Percentiles rank a stretch among this genome's conserved stretches.
These are phyloP conservation scores for Recurvomyces mirabilis DNA, from an alignment of 495 filamentous ascomycete species.

Conservation along the genomic window DNA sequence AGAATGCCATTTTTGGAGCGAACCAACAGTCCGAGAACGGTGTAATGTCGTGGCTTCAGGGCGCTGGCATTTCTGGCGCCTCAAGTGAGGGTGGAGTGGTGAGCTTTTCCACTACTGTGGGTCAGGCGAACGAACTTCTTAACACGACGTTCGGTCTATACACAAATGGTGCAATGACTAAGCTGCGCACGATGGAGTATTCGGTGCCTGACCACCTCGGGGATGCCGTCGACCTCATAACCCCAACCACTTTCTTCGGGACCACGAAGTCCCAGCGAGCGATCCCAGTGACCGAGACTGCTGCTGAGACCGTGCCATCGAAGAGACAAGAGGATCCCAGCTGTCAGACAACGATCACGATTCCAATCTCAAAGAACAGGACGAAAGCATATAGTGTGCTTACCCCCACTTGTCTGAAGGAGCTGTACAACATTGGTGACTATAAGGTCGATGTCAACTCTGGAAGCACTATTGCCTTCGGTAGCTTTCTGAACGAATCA, in stretches of 20 bases:
- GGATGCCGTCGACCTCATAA: conserved; percentile 44
- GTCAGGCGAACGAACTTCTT: conserved; percentile 27
- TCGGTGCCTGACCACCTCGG: conserved; percentile 48
- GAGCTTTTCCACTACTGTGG: conserved; percentile 27
- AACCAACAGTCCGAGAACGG: conserved; percentile 16
- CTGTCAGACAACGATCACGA: conserved; percentile 6
- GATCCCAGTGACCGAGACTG: neutral
- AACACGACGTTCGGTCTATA: conserved; percentile 28
- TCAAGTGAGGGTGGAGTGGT: conserved; percentile 28
- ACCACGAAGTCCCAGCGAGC: conserved; percentile 24
- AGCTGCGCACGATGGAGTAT: conserved; percentile 48
- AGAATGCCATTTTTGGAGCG: conserved; percentile 27
- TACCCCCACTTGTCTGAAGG: conserved; percentile 43
- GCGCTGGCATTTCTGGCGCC: conserved; percentile 24
- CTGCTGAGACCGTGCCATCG: neutral
- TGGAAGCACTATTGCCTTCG: conserved; percentile 41
- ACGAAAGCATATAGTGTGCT: conserved; percentile 36
- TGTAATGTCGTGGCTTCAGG: conserved; percentile 25
- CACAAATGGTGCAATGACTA: conserved; percentile 13
- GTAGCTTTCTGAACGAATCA: conserved; percentile 42
- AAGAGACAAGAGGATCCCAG: neutral
- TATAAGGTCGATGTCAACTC: conserved; percentile 32
- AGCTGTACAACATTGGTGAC: conserved; percentile 46
- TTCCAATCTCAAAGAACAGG: neutral
- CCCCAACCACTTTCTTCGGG: conserved; percentile 50